Evolutionary conservation across 176 grass and related monocot species (phyloP).

Genomic region (Chrysopogon serrulatus): DNA sequence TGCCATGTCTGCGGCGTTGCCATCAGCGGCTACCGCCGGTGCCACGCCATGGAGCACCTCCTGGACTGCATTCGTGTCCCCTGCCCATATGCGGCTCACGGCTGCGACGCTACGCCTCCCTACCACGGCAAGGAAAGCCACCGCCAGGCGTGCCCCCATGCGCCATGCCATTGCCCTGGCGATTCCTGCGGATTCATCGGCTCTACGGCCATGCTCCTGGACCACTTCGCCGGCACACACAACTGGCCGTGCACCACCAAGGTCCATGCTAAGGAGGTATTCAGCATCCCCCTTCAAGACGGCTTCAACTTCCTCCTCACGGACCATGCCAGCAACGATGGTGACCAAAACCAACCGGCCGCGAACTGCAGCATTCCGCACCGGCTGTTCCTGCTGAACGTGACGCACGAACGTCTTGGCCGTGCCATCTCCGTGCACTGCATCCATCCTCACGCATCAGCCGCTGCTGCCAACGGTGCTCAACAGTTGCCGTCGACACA

Average conservation of each 20-base stretch:
- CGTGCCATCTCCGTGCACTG: neutral
- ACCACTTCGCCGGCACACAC: neutral
- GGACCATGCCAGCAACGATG: neutral
- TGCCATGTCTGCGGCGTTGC: neutral
- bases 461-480: neutral
- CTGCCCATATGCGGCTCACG: neutral
- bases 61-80: neutral
- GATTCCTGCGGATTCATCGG: neutral
- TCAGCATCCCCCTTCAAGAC: neutral
- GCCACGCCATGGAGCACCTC: neutral
- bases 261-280: neutral
- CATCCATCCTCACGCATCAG: neutral
- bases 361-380: neutral
- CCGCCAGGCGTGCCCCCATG: neutral
- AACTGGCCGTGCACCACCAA: neutral
- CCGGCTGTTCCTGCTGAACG: neutral
- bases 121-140: neutral
- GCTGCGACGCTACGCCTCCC: neutral
- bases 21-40: neutral
- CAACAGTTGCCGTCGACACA: too few species aligned
- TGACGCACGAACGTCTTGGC: neutral
- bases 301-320: neutral
- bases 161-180: neutral
- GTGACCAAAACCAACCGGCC: too few species aligned
- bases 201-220: neutral